These are phyloP conservation scores for Dictyostelium firmibasis DNA, from an alignment of 78 protist genomes.

Conservation along the genomic window DNA sequence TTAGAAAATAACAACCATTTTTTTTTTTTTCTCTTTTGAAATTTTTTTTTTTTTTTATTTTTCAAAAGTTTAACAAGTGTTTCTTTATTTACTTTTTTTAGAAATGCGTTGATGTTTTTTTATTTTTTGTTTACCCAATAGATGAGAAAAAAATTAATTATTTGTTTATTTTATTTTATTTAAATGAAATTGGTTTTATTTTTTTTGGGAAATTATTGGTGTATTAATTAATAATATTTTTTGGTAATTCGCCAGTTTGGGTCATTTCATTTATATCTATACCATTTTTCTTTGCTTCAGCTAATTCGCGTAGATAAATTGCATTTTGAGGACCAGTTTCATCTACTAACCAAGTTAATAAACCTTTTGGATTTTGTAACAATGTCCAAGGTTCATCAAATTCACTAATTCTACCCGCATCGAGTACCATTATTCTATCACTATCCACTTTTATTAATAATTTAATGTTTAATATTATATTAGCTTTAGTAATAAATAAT, in stretches of 20 bases:
- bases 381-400: conserved; percentile 71
- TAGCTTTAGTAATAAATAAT: too few species aligned
- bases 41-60: too few species aligned
- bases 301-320: conserved; percentile 28
- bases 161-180: too few species aligned
- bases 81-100: too few species aligned
- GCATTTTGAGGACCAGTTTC: conserved; percentile 73
- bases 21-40: too few species aligned
- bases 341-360: conserved; percentile 68
- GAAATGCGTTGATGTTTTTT: too few species aligned
- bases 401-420: conserved; percentile 73
- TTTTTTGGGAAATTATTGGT: neutral
- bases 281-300: neutral
- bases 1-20: too few species aligned
- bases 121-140: too few species aligned
- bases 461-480: too few species aligned
- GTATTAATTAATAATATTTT: neutral
- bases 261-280: neutral
- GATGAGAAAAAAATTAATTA: too few species aligned
- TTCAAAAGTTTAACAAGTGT: too few species aligned
- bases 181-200: too few species aligned
- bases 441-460: conserved; percentile 80
- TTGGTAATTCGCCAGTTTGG: neutral
- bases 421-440: conserved; percentile 82
- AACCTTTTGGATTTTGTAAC: conserved; percentile 44